Conservation (phyloP, 2,329 filamentous ascomycete genomes). For the Graphilbum fragrans region DNA sequence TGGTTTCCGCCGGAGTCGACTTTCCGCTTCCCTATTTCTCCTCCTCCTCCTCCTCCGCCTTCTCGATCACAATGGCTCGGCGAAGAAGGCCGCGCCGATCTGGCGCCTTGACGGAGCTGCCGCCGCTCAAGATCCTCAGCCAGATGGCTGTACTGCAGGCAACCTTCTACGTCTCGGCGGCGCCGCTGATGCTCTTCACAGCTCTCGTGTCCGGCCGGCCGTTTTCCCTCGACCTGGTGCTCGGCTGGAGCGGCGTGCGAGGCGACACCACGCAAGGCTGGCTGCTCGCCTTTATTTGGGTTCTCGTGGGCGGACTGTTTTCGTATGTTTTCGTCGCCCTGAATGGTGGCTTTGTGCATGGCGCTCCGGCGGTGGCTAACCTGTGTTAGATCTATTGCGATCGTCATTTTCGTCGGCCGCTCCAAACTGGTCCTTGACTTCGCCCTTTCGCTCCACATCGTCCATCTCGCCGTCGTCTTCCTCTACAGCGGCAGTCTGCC, state of each 20-base stretch:
- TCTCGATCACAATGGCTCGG: conserved; percentile 31
- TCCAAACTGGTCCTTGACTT: conserved; percentile 95
- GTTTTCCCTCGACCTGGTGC: conserved; percentile 41
- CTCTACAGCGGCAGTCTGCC: conserved; percentile 71
- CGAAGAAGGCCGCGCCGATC: conserved; percentile 45
- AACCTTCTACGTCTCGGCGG: conserved; percentile 39
- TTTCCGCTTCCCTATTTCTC: too few relatives aligned
- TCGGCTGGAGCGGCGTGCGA: conserved; percentile 45
- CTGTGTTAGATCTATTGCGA: conserved; percentile 63
- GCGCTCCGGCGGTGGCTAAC: background rate
- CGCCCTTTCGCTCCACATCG: conserved; percentile 57
- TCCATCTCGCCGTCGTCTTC: conserved; percentile 34
- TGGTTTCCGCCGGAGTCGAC: background rate
- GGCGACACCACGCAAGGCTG: conserved; percentile 52
- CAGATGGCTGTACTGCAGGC: conserved; percentile 47
- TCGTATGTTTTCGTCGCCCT: conserved; percentile 33
- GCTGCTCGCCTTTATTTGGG: conserved; percentile 45
- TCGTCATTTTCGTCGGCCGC: conserved; percentile 72
- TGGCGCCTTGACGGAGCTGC: conserved; percentile 49
- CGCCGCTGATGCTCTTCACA: conserved; percentile 44
- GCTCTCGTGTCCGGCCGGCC: conserved; percentile 42
- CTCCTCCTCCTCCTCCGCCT: background rate
- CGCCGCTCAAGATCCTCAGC: conserved; percentile 44
- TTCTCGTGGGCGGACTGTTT: conserved; percentile 41
- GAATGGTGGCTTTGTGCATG: background rate